These are phyloP conservation scores for Fusarium penzigii DNA, from an alignment of 2,329 filamentous ascomycete species.

Conservation along the genomic window DNA sequence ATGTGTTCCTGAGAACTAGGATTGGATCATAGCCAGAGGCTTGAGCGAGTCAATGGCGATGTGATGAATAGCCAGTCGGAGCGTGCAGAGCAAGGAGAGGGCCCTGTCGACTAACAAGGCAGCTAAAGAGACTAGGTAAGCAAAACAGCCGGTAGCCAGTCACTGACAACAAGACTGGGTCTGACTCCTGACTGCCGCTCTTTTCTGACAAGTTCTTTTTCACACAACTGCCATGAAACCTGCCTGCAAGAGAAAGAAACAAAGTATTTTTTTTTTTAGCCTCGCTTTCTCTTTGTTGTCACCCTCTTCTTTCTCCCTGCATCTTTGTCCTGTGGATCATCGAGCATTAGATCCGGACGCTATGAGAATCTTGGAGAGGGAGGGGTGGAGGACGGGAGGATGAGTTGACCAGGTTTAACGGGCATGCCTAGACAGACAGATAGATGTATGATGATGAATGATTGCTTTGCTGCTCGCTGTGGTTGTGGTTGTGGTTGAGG, in stretches of 20 bases:
- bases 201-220: conserved; percentile 5
- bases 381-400: background rate
- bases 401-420: background rate
- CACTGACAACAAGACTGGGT: conserved; percentile 3
- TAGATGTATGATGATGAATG: background rate
- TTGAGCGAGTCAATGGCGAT: background rate
- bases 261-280: no score
- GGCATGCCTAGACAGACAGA: background rate
- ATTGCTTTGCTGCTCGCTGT: no score
- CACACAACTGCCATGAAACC: no score
- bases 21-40: background rate
- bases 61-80: background rate
- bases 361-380: background rate
- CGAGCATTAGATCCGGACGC: background rate
- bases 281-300: no score
- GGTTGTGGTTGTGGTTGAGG: no score
- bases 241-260: no score
- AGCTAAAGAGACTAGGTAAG: background rate
- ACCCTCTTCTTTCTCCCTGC: no score
- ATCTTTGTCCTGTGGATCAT: conserved; percentile 5
- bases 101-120: conserved; percentile 3
- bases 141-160: conserved; percentile 7
- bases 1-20: background rate
- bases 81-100: conserved; percentile 14
- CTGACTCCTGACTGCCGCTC: background rate